Conservation (phyloP, 768 basidiomycete species). For the Lactifluus volemus region DNA sequence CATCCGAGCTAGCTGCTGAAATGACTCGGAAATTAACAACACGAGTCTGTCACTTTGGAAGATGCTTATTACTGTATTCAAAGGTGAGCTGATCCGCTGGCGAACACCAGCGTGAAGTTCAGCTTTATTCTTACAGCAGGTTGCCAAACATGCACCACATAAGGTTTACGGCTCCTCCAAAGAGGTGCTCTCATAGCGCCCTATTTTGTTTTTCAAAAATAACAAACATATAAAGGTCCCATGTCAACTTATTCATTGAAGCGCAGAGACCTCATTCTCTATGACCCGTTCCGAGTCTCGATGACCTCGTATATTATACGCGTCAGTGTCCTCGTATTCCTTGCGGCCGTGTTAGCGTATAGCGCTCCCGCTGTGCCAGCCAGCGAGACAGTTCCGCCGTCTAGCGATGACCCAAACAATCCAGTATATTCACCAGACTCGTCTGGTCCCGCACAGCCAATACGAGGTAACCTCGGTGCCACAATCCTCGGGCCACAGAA, state of each 20-base stretch:
- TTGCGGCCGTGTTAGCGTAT: background rate
- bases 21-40: too few species aligned
- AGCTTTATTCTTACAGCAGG: too few species aligned
- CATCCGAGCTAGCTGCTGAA: too few species aligned
- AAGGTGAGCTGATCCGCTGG: too few species aligned
- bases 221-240: too few species aligned
- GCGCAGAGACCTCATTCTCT: background rate
- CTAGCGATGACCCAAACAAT: slow-evolving; percentile 26
- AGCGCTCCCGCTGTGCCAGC: slow-evolving; percentile 5
- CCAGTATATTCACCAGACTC: slow-evolving; percentile 18
- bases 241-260: background rate
- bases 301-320: background rate
- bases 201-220: too few species aligned
- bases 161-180: too few species aligned
- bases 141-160: too few species aligned
- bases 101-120: too few species aligned
- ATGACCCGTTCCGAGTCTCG: background rate
- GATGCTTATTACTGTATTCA: too few species aligned
- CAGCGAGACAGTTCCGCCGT: slow-evolving; percentile 16
- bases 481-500: slow-evolving; percentile 51
- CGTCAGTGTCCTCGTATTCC: background rate
- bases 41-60: too few species aligned
- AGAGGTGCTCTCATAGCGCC: too few species aligned
- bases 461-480: slow-evolving; percentile 38
- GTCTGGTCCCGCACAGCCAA: slow-evolving; percentile 31